Conservation (phyloP, 306 rosid species). For the Hippophae tibetana region DNA sequence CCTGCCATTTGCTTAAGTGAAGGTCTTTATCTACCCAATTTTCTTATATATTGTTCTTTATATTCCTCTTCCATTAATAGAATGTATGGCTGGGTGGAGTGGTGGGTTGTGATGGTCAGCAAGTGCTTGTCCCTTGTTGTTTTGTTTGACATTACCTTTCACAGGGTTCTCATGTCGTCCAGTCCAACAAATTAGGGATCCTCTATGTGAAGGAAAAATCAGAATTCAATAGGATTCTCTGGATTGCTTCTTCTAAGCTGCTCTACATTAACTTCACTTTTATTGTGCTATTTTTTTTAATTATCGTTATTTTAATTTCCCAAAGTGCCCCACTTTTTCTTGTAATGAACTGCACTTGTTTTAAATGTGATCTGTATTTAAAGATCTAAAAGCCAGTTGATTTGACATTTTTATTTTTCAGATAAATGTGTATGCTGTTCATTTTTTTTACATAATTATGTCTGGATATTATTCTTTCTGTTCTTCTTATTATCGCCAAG, state of each 20-base stretch:
- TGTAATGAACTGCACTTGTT: neutral
- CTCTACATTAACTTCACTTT: too few relatives aligned
- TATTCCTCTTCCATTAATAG: neutral
- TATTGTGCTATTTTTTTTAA: too few relatives aligned
- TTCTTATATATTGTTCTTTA: neutral
- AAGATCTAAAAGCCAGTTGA: neutral
- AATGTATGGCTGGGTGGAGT: neutral
- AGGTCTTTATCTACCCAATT: constrained; percentile 35
- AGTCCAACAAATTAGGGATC: neutral
- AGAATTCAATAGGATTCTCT: neutral
- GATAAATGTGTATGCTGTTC: neutral
- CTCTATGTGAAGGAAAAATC: neutral
- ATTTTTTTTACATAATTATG: neutral
- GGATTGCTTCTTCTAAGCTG: neutral
- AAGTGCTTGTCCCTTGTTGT: neutral
- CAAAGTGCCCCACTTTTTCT: neutral
- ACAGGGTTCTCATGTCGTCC: too few relatives aligned
- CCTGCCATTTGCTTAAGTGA: constrained; percentile 78
- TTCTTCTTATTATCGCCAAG: too few relatives aligned
- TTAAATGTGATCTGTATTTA: neutral
- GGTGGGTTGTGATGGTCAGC: too few relatives aligned
- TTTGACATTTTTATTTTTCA: neutral
- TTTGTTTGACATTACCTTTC: too few relatives aligned
- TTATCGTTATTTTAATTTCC: too few relatives aligned
- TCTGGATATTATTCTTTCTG: too few relatives aligned